Conservation (phyloP, 768 basidiomycete genomes). For the Leccinum sublutescens region DNA sequence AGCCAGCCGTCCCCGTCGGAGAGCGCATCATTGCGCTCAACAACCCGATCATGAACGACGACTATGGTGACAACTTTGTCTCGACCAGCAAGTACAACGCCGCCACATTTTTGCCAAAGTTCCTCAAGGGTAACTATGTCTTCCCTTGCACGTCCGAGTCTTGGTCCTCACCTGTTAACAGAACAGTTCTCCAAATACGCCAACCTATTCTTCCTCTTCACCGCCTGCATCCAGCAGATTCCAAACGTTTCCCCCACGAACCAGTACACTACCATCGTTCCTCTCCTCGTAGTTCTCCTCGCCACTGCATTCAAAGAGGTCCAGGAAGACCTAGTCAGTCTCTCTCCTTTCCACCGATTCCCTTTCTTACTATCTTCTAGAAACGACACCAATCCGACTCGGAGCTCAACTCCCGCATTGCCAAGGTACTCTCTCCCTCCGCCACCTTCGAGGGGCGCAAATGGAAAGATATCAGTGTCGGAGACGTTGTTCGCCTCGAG, state of each 20-base stretch:
- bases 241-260: conserved; percentile 97
- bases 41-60: conserved; percentile 61
- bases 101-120: conserved; percentile 87
- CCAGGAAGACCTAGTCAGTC: conserved; percentile 78
- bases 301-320: conserved; percentile 95
- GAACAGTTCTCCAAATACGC: conserved; percentile 99
- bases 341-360: no score
- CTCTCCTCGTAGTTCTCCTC: conserved; percentile 82
- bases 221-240: conserved; percentile 95
- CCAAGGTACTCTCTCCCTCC: conserved; percentile 69
- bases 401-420: conserved; percentile 80
- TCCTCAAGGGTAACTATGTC: conserved; percentile 73
- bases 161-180: conserved; percentile 34
- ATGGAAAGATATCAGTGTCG: conserved; percentile 89
- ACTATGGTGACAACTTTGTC: conserved; percentile 78
- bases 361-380: conserved; percentile 36
- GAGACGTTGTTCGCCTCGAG: conserved; percentile 89
- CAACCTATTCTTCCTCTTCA: conserved; percentile 98
- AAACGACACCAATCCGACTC: conserved; percentile 97
- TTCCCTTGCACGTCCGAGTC: no score
- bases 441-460: conserved; percentile 68
- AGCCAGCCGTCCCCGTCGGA: conserved; percentile 58
- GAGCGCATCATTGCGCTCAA: conserved; percentile 85
- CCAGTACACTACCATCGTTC: conserved; percentile 90
- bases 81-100: conserved; percentile 95